Percentiles rank a stretch among this genome's conserved stretches.
phyloP scores from a whole-genome alignment of 768 basidiomycete genomes.

The Russula earlei region DNA sequence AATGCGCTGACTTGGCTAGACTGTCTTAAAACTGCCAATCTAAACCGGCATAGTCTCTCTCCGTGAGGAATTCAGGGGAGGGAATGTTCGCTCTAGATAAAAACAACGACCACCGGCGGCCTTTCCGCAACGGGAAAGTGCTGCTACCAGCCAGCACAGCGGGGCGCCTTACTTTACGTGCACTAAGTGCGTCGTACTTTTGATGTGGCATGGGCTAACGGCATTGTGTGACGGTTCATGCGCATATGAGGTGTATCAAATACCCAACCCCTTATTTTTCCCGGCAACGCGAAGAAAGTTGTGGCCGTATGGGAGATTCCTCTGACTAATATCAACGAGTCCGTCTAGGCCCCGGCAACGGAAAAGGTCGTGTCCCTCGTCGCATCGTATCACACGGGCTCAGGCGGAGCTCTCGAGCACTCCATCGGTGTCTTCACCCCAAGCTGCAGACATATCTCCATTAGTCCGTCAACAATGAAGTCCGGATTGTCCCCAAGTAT shows the following conservation, averaged over 20 bases:
- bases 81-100: background rate
- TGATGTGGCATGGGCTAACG: background rate
- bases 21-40: background rate
- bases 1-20: background rate
- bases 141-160: slow-evolving; percentile 1
- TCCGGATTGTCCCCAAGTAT: slow-evolving; percentile 6
- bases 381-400: background rate
- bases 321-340: slow-evolving; percentile 7
- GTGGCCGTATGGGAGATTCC: slow-evolving; percentile 1
- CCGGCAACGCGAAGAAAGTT: slow-evolving; percentile 2
- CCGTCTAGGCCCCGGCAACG: background rate
- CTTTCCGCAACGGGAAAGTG: slow-evolving; percentile 8
- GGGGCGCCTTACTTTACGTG: slow-evolving; percentile 13
- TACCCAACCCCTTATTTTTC: background rate
- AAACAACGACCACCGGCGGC: background rate
- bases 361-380: background rate
- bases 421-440: slow-evolving; percentile 6
- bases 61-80: background rate
- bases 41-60: background rate
- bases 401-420: background rate
- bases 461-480: background rate
- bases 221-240: slow-evolving; percentile 4
- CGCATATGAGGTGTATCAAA: slow-evolving; percentile 6
- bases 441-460: background rate
- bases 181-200: background rate